Evolutionary conservation across 2,329 filamentous ascomycete species (phyloP), one percentile per base, ranked within the genome.

Genomic region (Epichloe uncinata): DNA sequence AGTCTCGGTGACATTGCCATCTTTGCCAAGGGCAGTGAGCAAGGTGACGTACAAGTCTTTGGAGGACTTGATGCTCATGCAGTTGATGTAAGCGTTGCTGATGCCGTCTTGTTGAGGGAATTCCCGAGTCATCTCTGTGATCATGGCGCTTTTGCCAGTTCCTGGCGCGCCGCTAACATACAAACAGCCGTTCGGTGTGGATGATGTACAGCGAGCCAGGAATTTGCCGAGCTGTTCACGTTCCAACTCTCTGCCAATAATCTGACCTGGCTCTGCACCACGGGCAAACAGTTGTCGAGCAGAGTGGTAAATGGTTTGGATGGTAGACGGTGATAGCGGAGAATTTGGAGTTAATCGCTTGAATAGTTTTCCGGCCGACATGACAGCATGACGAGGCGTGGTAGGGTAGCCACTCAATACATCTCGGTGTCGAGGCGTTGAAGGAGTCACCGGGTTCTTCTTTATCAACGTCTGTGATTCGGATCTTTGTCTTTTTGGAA

Each of bases 151-250:
- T 71, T 98, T 98, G 49, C 93, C 93, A 0, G 93, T 98, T 11
- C 93, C 93, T 2, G 93, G 93, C 4, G 93, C 93, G 0, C 93
- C 93, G 58, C 90, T 96, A 57, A 98, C 84, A 63, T 98, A 98
- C 47, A 95, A 77, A 62, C 91, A 97, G 48, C 90, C 89, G 48
- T 82, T 82, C 3, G 76, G 78, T 11, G 72, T 73, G 16, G 77
- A 66, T 8, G 77, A 71, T 5, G 82, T 70, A 57, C 81, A 80
- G 47, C 77, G 75, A 38, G 78, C 70, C 47, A 96, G 74, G 61
- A 95, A 96, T 0, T 62, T 66, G 12, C 72, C 70, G 35, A 97
- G 70, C 55, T 89, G 82, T 13, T 74, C 70, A 40, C 78, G 72
- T 61, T 84, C 72, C 61, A 77, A 69, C 33, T 95, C 87, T 43